Conservation (phyloP, 495 filamentous ascomycete genomes). For the Chaetomium fimeti region DNA sequence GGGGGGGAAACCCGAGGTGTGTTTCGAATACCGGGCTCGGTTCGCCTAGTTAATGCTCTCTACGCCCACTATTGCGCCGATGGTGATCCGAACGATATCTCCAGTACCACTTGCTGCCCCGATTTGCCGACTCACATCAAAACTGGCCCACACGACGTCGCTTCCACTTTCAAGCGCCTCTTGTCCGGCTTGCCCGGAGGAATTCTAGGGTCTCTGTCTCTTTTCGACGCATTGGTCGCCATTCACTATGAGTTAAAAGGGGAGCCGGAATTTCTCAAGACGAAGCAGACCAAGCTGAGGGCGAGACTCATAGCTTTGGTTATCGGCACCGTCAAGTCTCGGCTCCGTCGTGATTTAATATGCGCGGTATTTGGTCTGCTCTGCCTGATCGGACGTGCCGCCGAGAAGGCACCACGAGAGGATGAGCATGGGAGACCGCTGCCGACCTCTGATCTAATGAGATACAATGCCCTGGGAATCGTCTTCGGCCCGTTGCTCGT, state of each 20-base stretch:
- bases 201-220: conserved; percentile 63
- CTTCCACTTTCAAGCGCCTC: conserved; percentile 68
- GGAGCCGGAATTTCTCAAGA: conserved; percentile 48
- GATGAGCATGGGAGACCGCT: conserved; percentile 49
- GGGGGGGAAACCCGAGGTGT: conserved; percentile 54
- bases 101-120: conserved; percentile 54
- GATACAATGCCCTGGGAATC: conserved; percentile 60
- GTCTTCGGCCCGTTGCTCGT: conserved; percentile 64
- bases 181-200: conserved; percentile 70
- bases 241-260: conserved; percentile 58
- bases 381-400: conserved; percentile 52
- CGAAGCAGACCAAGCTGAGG: conserved; percentile 53
- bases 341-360: conserved; percentile 60
- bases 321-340: conserved; percentile 54
- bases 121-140: conserved; percentile 56
- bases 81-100: conserved; percentile 46
- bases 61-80: conserved; percentile 63
- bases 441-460: conserved; percentile 55
- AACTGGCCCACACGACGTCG: conserved; percentile 64
- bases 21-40: conserved; percentile 64
- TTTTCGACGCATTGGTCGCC: conserved; percentile 64
- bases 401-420: conserved; percentile 50
- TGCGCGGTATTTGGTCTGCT: conserved; percentile 66
- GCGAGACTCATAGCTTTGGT: conserved; percentile 65
- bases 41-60: conserved; percentile 52